These are phyloP conservation scores for Melaleuca alternifolia DNA, from an alignment of 345 rosid species.

Conservation along the genomic window DNA sequence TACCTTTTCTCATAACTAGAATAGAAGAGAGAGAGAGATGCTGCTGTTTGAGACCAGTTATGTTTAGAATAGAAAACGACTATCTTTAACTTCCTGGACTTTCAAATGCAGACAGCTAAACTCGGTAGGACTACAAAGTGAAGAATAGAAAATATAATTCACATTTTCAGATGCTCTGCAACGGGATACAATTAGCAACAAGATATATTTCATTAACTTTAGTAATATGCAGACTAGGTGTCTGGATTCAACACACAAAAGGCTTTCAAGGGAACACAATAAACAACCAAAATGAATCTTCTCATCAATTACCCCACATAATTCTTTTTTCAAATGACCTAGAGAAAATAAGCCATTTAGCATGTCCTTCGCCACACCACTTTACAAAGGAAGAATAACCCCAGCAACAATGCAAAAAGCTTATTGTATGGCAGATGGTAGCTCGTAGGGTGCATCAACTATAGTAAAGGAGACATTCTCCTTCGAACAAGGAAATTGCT, in stretches of 20 bases:
- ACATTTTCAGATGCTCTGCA: neutral
- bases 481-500: neutral
- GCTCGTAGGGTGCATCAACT: neutral
- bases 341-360: neutral
- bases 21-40: neutral
- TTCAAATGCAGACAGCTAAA: neutral
- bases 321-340: neutral
- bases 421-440: neutral
- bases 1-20: slow-evolving; percentile 61
- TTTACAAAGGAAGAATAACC: neutral
- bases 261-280: neutral
- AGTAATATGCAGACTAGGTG: too few relatives aligned
- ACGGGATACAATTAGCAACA: neutral
- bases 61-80: neutral
- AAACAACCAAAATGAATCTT: neutral
- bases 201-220: neutral
- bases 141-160: too few relatives aligned
- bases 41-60: neutral
- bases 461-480: neutral
- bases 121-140: too few relatives aligned
- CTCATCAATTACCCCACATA: neutral
- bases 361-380: too few relatives aligned
- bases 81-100: neutral
- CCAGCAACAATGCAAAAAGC: neutral
- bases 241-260: neutral